Conservation (phyloP, 164 flowering plant species). For the Nymphaea thermarum region DNA sequence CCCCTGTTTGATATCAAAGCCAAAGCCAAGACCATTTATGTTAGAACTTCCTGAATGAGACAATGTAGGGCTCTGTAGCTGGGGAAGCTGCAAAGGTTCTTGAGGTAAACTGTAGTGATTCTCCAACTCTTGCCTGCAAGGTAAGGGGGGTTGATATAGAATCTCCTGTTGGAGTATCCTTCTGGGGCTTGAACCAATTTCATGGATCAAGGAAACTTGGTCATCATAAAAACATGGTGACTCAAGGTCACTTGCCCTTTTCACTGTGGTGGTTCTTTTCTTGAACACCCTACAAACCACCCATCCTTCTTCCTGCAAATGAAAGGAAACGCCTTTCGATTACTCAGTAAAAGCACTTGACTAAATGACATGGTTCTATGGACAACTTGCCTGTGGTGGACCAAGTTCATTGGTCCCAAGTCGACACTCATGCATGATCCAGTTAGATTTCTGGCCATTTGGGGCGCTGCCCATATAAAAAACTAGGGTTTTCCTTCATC, state of each 20-base stretch:
- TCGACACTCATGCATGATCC: constrained; percentile 96
- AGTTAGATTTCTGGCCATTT: constrained; percentile 90
- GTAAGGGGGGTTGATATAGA: constrained; percentile 20
- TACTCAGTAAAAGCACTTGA: neutral
- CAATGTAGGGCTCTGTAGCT: constrained; percentile 60
- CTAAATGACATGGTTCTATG: neutral
- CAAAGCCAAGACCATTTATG: neutral
- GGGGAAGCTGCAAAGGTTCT: constrained; percentile 67
- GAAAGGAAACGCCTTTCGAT: neutral
- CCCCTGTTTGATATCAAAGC: neutral
- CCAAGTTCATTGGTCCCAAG: constrained; percentile 89
- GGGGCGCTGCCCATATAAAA: constrained; percentile 93
- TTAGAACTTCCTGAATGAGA: neutral
- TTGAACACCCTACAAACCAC: constrained; percentile 91
- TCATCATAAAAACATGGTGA: constrained; percentile 81
- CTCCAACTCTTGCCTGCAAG: constrained; percentile 71
- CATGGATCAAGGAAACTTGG: constrained; percentile 71
- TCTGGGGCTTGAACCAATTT: constrained; percentile 45
- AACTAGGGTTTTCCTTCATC: constrained; percentile 89
- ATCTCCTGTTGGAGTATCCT: constrained; percentile 22
- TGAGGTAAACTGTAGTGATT: constrained; percentile 35
- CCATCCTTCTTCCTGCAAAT: constrained; percentile 85
- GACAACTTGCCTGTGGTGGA: constrained; percentile 61
- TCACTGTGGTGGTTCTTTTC: constrained; percentile 49
- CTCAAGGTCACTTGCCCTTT: constrained; percentile 46